Percentiles rank a stretch among this genome's conserved stretches.
Evolutionary conservation across 306 rosid species (phyloP).

Genomic region (Chamaecrista fasciculata): DNA sequence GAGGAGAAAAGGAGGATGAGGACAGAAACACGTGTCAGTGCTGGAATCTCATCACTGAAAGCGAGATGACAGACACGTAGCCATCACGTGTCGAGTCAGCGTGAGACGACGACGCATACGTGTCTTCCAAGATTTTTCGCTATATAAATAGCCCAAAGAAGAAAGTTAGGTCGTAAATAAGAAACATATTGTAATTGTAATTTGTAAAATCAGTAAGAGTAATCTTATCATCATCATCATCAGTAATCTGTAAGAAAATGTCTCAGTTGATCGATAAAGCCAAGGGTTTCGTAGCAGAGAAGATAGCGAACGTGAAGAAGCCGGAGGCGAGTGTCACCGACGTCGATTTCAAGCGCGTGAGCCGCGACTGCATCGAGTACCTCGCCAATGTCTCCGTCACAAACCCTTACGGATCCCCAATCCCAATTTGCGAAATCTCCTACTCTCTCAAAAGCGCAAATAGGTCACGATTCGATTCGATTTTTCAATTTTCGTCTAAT

Average conservation of each 20-base stretch:
- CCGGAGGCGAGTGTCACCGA: constrained; percentile 71
- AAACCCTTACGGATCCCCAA: constrained; percentile 39
- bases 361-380: constrained; percentile 45
- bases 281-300: constrained; percentile 48
- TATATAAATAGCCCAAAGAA: neutral
- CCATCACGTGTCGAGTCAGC: constrained; percentile 11
- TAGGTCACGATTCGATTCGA: neutral
- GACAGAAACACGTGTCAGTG: neutral
- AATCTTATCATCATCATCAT: no score
- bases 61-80: neutral
- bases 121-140: neutral
- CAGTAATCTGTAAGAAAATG: constrained; percentile 30
- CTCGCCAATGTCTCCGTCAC: constrained; percentile 45
- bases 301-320: constrained; percentile 41
- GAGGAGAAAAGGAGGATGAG: neutral
- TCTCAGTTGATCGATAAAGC: constrained; percentile 61
- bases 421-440: constrained; percentile 74
- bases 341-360: constrained; percentile 63
- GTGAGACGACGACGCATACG: neutral
- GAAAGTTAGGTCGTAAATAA: neutral
- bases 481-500: no score
- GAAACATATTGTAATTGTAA: neutral
- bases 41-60: neutral
- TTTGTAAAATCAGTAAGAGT: neutral
- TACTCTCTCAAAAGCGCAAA: constrained; percentile 68